Percentiles rank a stretch among this genome's conserved stretches.
Evolutionary conservation across 345 rosid species (phyloP).

Genomic region (Moricandia moricandioides): DNA sequence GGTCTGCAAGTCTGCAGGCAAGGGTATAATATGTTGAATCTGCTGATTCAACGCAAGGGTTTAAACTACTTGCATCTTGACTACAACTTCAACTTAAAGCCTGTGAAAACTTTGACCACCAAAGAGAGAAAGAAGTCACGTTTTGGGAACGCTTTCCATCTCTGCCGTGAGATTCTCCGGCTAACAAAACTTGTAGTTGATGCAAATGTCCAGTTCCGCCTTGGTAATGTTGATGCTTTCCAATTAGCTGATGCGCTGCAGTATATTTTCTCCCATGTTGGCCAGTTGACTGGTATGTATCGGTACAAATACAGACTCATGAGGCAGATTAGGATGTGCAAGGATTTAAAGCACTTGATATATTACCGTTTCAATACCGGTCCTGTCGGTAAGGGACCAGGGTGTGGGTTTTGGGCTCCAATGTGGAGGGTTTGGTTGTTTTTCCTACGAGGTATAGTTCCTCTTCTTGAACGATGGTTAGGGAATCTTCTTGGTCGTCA

Average conservation of each 20-base stretch:
- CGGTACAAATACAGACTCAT: slow-evolving; percentile 93
- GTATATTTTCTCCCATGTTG: slow-evolving; percentile 95
- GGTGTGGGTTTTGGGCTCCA: slow-evolving; percentile 99
- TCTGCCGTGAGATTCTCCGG: slow-evolving; percentile 93
- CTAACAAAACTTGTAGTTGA: slow-evolving; percentile 97
- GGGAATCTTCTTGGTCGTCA: slow-evolving; percentile 95
- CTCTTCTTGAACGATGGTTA: slow-evolving; percentile 91
- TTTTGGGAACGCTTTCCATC: slow-evolving; percentile 98
- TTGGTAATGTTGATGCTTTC: slow-evolving; percentile 98
- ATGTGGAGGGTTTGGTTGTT: slow-evolving; percentile 99
- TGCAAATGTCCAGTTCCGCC: slow-evolving; percentile 93
- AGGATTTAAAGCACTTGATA: slow-evolving; percentile 89
- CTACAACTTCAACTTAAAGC: slow-evolving; percentile 94
- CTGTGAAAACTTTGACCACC: slow-evolving; percentile 95
- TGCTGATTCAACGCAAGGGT: slow-evolving; percentile 92
- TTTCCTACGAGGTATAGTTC: slow-evolving; percentile 94
- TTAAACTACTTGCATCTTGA: slow-evolving; percentile 93
- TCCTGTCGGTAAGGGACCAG: slow-evolving; percentile 98
- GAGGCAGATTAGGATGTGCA: slow-evolving; percentile 98
- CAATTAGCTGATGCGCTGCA: slow-evolving; percentile 97
- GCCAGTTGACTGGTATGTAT: slow-evolving; percentile 98
- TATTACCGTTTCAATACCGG: slow-evolving; percentile 98
- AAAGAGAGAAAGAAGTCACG: slow-evolving; percentile 96
- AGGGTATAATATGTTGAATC: slow-evolving; percentile 96
- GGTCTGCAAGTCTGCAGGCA: slow-evolving; percentile 99